Evolutionary conservation across 2,329 filamentous ascomycete genomes (phyloP).

Genomic region (Botryosphaeria dothidea): DNA sequence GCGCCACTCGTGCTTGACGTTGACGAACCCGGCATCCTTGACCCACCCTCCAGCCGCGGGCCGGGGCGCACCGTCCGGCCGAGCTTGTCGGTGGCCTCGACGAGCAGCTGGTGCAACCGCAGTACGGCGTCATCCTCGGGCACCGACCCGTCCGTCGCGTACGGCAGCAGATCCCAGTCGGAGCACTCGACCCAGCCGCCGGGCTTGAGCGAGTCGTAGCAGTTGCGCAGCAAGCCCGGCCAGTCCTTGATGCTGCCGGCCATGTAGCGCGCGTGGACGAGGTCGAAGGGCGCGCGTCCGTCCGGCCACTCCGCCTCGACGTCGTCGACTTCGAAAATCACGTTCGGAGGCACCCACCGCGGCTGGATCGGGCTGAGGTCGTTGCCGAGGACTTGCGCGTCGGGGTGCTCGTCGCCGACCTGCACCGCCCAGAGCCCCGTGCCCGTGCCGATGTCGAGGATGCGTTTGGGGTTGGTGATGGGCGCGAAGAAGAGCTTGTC

Average conservation of each 20-base stretch:
- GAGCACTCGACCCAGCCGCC: slow-evolving; percentile 25
- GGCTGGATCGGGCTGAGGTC: slow-evolving; percentile 55
- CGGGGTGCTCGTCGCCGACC: slow-evolving; percentile 30
- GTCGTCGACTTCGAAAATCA: slow-evolving; percentile 46
- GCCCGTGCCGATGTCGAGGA: slow-evolving; percentile 31
- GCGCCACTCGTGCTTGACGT: slow-evolving; percentile 35
- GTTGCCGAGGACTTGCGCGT: slow-evolving; percentile 33
- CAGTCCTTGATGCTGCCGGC: slow-evolving; percentile 34
- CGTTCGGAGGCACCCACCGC: slow-evolving; percentile 58
- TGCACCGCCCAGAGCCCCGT: slow-evolving; percentile 33
- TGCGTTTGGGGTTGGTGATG: slow-evolving; percentile 17
- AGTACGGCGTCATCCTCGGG: slow-evolving; percentile 19
- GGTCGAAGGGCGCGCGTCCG: slow-evolving; percentile 27
- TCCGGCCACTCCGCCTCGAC: slow-evolving; percentile 37
- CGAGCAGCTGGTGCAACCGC: not conserved
- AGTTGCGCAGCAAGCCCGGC: slow-evolving; percentile 26
- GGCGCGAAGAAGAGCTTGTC: slow-evolving; percentile 25
- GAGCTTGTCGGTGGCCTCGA: slow-evolving; percentile 12
- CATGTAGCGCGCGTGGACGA: slow-evolving; percentile 33
- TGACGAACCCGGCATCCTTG: slow-evolving; percentile 45
- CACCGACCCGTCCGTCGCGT: slow-evolving; percentile 24
- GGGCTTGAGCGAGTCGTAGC: not conserved
- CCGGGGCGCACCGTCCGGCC: slow-evolving; percentile 42
- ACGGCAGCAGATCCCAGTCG: slow-evolving; percentile 25
- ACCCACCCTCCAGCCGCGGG: slow-evolving; percentile 40